Percentiles rank a stretch among this genome's conserved stretches.
These are phyloP conservation scores for Ustilago crameri DNA, from an alignment of 1,284 basidiomycete species.

Conservation along the genomic window DNA sequence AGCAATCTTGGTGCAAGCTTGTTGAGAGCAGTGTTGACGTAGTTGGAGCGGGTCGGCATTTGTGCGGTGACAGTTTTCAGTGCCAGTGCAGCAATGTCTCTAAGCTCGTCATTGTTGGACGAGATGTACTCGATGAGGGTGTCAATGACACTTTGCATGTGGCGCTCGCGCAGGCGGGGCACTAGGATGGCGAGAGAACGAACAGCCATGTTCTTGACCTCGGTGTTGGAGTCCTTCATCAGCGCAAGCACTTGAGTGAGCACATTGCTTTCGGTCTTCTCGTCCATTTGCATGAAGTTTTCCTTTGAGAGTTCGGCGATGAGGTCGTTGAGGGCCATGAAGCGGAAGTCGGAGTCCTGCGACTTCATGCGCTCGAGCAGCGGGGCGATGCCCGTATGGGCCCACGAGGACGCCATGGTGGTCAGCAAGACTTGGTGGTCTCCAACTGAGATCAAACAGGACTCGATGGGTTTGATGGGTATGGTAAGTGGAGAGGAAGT, in stretches of 20 bases:
- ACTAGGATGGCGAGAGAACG: slow-evolving; percentile 83
- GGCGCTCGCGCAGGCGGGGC: slow-evolving; percentile 82
- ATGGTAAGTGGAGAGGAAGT: slow-evolving; percentile 1
- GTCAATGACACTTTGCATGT: slow-evolving; percentile 87
- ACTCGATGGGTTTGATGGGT: neutral
- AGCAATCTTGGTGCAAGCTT: slow-evolving; percentile 87
- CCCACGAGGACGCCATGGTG: slow-evolving; percentile 46
- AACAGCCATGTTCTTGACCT: slow-evolving; percentile 92
- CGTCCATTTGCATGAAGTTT: slow-evolving; percentile 51
- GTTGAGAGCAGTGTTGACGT: slow-evolving; percentile 81
- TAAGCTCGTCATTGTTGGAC: slow-evolving; percentile 85
- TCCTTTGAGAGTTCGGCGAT: slow-evolving; percentile 51
- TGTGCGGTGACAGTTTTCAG: slow-evolving; percentile 94
- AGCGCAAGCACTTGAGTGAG: slow-evolving; percentile 82
- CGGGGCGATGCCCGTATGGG: slow-evolving; percentile 46
- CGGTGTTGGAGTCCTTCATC: slow-evolving; percentile 91
- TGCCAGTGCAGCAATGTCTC: slow-evolving; percentile 91
- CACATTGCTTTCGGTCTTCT: slow-evolving; percentile 76
- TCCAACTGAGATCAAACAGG: neutral
- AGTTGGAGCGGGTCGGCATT: slow-evolving; percentile 81
- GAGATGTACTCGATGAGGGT: slow-evolving; percentile 84
- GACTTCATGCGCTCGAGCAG: slow-evolving; percentile 66
- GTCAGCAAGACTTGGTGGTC: neutral
- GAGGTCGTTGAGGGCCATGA: slow-evolving; percentile 66
- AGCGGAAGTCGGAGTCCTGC: slow-evolving; percentile 63